These are phyloP conservation scores for Populus deltoides DNA, from an alignment of 345 rosid genomes.

Conservation along the genomic window DNA sequence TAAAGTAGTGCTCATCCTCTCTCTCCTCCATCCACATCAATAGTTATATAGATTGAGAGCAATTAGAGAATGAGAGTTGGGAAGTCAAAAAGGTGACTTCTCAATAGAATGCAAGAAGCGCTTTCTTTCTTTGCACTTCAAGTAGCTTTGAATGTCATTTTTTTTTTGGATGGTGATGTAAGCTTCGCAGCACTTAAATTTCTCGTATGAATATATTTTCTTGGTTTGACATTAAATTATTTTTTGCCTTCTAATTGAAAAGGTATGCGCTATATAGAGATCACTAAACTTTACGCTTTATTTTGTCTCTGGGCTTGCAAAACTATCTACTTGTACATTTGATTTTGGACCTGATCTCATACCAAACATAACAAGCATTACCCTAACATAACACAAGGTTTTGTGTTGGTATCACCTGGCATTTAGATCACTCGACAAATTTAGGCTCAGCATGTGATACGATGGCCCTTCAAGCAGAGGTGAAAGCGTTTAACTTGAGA, in stretches of 20 bases:
- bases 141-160: conserved; percentile 17
- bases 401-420: too few relatives aligned
- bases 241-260: neutral
- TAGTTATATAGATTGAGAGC: conserved; percentile 32
- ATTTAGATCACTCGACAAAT: too few relatives aligned
- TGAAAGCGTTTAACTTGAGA: too few relatives aligned
- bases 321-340: neutral
- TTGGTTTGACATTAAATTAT: conserved; percentile 6
- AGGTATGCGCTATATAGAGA: neutral
- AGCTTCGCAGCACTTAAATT: conserved; percentile 38
- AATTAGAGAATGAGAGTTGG: conserved; percentile 23
- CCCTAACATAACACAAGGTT: too few relatives aligned
- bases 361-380: too few relatives aligned
- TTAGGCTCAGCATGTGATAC: too few relatives aligned
- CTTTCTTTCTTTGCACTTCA: conserved; percentile 36
- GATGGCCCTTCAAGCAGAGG: too few relatives aligned
- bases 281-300: neutral
- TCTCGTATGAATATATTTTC: conserved; percentile 33
- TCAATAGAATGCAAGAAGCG: conserved; percentile 34
- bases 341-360: neutral
- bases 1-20: conserved; percentile 94
- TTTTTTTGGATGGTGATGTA: conserved; percentile 23
- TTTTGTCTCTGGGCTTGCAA: neutral
- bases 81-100: conserved; percentile 35
- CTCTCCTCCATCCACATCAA: conserved; percentile 57